Percentiles rank a stretch among this genome's conserved stretches.
phyloP scores from a whole-genome alignment of 495 filamentous ascomycete genomes.

The Darksidea phi region DNA sequence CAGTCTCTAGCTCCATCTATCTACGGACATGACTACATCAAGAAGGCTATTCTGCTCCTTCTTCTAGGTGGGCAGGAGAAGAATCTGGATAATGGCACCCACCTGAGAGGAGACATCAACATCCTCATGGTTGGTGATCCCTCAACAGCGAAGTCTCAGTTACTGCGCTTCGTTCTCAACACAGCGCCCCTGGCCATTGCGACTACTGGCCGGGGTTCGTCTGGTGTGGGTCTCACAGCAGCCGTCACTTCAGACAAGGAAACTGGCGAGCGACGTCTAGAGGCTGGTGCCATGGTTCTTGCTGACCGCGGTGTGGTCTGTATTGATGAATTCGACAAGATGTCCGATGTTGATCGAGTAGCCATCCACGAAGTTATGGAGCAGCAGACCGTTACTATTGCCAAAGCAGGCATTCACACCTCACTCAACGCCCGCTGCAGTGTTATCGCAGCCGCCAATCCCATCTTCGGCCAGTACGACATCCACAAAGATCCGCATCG shows the following conservation, averaged over 20 bases:
- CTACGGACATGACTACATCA: constrained; percentile 95
- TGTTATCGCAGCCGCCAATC: constrained; percentile 95
- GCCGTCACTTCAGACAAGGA: constrained; percentile 97
- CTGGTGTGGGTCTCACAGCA: constrained; percentile 95
- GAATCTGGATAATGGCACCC: constrained; percentile 96
- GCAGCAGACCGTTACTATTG: constrained; percentile 98
- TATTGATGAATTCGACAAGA: constrained; percentile 99
- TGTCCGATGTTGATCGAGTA: constrained; percentile 96
- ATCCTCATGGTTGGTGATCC: constrained; percentile 99
- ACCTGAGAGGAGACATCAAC: constrained; percentile 98
- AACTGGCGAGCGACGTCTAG: constrained; percentile 89
- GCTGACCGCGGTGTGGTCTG: constrained; percentile 96
- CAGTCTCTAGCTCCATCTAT: constrained; percentile 97
- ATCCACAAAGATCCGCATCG: constrained; percentile 97
- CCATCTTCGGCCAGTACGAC: constrained; percentile 97
- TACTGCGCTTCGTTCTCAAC: constrained; percentile 95
- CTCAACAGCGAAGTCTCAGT: constrained; percentile 96
- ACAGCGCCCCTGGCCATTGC: constrained; percentile 96
- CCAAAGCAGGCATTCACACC: constrained; percentile 97
- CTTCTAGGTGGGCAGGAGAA: constrained; percentile 98
- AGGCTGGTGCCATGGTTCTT: constrained; percentile 98
- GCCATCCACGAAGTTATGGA: constrained; percentile 99
- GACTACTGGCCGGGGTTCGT: constrained; percentile 95
- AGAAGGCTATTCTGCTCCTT: constrained; percentile 97
- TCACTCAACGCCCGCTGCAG: constrained; percentile 95